Base-by-base conservation (phyloP, 768 basidiomycete genomes). In the Lentinula lateritia region DNA sequence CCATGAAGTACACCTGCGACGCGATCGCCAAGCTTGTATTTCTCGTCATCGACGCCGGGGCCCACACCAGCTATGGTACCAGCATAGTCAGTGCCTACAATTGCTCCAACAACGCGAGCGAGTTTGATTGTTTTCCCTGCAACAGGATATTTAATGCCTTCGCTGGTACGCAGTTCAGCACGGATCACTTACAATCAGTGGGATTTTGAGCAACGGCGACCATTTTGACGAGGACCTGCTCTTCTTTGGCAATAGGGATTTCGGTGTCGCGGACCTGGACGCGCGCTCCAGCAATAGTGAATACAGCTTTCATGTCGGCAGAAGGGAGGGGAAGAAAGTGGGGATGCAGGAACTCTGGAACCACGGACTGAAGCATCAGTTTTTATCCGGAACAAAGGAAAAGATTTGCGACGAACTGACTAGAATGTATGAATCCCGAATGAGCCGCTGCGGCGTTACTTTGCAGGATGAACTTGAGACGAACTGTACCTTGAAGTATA, bases 121-220 rank as follows among this genome's bases (percentile, higher is more conserved):
- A 52, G 52, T 39, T 53, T 53, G 16, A 58, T 48, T 43, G 57
- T 58, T 36, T 58, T 58, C 57, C 57, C 57, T 58, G 6, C 2
- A 28, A 23, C 34, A 16, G 41, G 12, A 39, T 41, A 41, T 12
- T 43, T 57, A 36, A 2, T 16, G 45, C n/a, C 13, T 15, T 43
- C 20, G 8, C 36, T 32, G 15, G 16, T 13, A n/a, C 20, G 48
- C 50, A 10, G 42, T 16, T 43, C 28, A 28, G 28, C 28, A 28
- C 28, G 28, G 6, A 50, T 32, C 20, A 53, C 59, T 18, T 52
- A 50, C 59, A 61, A 36, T 61, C 59, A 52, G 59, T 63, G 12
- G 69, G 69, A 32, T 70, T 66, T 36, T 68, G 48, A 2, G 61
- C 62, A 45, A 54, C 50, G 18, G 59, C 36, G 32, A 23, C 42